Base-by-base conservation (phyloP, 352 stramenopile genomes). In the Phytophthora quininea region DNA sequence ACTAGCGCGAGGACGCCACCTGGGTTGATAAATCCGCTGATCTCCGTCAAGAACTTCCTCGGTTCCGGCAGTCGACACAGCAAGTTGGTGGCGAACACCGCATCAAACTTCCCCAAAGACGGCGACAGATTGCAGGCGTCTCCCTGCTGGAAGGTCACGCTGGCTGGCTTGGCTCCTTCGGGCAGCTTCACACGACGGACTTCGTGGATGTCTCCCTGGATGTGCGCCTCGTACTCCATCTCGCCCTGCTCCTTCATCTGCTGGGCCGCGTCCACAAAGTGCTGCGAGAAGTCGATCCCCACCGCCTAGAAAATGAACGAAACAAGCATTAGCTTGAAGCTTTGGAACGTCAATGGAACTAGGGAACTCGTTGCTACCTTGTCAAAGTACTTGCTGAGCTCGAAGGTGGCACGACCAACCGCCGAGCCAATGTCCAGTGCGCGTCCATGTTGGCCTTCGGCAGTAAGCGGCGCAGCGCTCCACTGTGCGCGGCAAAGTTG, bases 51-150 rank as follows among this genome's bases (percentile, higher is more conserved):
- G 70, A 98, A 98, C 40, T 89, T 86, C 31, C 87, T 69, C 3
- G 97, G 97, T 49, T 98, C 84, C 1, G 96, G 97, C 50, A 99
- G 76, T 10, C 97, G 92, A 63, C 97, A 99, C 29, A 99, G 76
- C 55, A 99, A 71, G 71, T 99, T 99, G 40, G 92, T 96, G 49
- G 97, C 95, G 61, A 99, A 91, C 12, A 99, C 85, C 30, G 84
- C 92, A 74, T 99, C 96, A 67, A 99, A 99, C 33, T 85, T 90
- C 49, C 92, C 91, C 27, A 95, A 71, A 15, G 79, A 80, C 6
- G 65, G 52, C 3, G 73, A 83, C 32, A 99, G 68, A 27, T 90
- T 88, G 69, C 96, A 99, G 9, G 97, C 97, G 76, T 99, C 97
- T 4, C 96, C 96, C 57, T 97, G 88, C 50, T 89, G 82, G 79